Percentiles rank a stretch among this genome's conserved stretches.
phyloP scores from a whole-genome alignment of 148 eudicot genomes.

The Rhododendron henanense region DNA sequence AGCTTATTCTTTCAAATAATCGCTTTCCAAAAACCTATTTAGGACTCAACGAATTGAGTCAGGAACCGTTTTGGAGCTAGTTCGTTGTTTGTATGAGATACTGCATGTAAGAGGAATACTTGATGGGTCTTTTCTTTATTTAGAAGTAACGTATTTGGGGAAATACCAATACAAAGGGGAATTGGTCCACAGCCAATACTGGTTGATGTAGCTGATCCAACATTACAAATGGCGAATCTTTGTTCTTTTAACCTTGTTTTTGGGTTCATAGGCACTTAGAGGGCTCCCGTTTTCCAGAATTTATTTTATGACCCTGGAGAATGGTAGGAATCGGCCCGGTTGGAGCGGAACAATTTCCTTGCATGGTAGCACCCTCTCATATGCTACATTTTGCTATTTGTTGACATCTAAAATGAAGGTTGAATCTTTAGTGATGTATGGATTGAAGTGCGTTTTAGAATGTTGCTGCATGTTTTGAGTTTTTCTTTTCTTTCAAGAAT shows the following conservation, averaged over 20 bases:
- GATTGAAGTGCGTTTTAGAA: neutral
- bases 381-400: neutral
- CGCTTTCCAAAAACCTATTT: neutral
- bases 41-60: neutral
- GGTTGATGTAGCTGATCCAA: constrained; percentile 5
- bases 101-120: neutral
- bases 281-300: neutral
- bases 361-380: neutral
- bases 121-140: neutral
- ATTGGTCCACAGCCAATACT: neutral
- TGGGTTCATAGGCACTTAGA: neutral
- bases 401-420: neutral
- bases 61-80: neutral
- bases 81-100: neutral
- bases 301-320: neutral
- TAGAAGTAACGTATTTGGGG: neutral
- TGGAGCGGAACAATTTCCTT: neutral
- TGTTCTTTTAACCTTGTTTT: neutral
- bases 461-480: neutral
- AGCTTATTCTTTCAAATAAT: neutral
- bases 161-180: neutral
- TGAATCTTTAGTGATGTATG: neutral
- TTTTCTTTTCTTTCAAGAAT: neutral
- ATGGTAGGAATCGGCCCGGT: neutral
- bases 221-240: neutral